These are phyloP conservation scores for Malassezia japonica DNA, from an alignment of 1,284 basidiomycete genomes.

Conservation along the genomic window DNA sequence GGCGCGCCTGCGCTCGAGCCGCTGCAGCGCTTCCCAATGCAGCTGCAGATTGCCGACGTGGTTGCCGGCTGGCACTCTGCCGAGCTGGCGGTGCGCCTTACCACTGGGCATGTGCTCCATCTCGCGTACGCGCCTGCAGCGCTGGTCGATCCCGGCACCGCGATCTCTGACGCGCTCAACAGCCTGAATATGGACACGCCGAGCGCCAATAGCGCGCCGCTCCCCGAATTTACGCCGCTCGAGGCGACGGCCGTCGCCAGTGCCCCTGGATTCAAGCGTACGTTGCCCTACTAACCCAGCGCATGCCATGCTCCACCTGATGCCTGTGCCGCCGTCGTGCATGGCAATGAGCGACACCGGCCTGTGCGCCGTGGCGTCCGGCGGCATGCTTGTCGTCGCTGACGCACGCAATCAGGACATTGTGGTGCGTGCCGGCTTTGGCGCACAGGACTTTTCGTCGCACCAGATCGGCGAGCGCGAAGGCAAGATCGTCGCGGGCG, in stretches of 20 bases:
- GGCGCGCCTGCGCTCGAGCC: constrained; percentile 26
- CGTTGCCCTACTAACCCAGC: constrained; percentile 8
- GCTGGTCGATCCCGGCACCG: background rate
- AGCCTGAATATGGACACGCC: background rate
- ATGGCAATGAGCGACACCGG: constrained; percentile 32
- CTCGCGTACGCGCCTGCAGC: constrained; percentile 3
- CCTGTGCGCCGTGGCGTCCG: constrained; percentile 35
- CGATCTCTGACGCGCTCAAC: background rate
- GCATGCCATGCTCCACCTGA: constrained; percentile 27
- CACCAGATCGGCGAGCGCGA: constrained; percentile 13
- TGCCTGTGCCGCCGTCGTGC: constrained; percentile 30
- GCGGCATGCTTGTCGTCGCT: constrained; percentile 31
- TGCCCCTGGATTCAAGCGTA: constrained; percentile 35
- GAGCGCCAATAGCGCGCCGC: background rate
- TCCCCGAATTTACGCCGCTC: constrained; percentile 19
- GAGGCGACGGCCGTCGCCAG: constrained; percentile 21
- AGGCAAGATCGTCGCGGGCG: constrained; percentile 26
- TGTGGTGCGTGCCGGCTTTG: constrained; percentile 36
- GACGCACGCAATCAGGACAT: constrained; percentile 35
- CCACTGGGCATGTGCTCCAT: constrained; percentile 31
- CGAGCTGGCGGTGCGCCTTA: constrained; percentile 27
- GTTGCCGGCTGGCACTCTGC: constrained; percentile 30
- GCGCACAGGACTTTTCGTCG: constrained; percentile 15
- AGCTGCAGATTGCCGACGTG: constrained; percentile 22
- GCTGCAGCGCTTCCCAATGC: constrained; percentile 13